These are phyloP conservation scores for Exserohilum turcica DNA, from an alignment of 2,329 filamentous ascomycete species.

Conservation along the genomic window DNA sequence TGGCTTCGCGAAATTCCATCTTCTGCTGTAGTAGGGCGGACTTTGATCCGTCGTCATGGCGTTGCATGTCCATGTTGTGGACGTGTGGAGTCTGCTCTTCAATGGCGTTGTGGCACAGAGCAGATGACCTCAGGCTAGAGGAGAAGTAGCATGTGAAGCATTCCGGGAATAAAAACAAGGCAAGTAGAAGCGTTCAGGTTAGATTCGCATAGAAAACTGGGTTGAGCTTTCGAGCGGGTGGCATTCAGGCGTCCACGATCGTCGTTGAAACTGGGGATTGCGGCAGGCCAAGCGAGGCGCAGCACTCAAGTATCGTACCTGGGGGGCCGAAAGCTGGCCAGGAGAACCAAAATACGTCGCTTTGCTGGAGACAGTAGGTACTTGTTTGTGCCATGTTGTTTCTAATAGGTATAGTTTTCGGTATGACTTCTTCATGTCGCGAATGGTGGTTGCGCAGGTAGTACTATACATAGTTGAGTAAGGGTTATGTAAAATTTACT, in stretches of 20 bases:
- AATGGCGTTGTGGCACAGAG: background rate
- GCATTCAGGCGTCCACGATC: constrained; percentile 15
- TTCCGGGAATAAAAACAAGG: background rate
- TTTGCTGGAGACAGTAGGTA: too few species aligned
- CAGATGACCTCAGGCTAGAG: background rate
- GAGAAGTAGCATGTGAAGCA: background rate
- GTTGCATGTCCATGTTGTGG: background rate
- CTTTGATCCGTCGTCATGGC: background rate
- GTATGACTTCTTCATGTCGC: background rate
- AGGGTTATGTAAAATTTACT: too few species aligned
- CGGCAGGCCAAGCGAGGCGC: constrained; percentile 24
- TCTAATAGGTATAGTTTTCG: background rate
- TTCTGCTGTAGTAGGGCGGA: background rate
- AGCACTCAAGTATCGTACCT: constrained; percentile 4
- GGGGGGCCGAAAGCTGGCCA: background rate
- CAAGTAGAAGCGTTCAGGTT: background rate
- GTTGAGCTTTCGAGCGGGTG: background rate
- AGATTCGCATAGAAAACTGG: background rate
- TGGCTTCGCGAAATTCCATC: background rate
- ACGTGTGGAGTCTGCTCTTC: background rate
- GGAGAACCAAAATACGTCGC: background rate
- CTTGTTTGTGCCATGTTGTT: background rate
- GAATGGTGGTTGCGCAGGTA: too few species aligned
- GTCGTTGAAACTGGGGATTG: constrained; percentile 3
- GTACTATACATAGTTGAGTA: background rate